These are phyloP conservation scores for Tillandsia leiboldiana DNA, from an alignment of 176 grass and related monocot species.

Conservation along the genomic window DNA sequence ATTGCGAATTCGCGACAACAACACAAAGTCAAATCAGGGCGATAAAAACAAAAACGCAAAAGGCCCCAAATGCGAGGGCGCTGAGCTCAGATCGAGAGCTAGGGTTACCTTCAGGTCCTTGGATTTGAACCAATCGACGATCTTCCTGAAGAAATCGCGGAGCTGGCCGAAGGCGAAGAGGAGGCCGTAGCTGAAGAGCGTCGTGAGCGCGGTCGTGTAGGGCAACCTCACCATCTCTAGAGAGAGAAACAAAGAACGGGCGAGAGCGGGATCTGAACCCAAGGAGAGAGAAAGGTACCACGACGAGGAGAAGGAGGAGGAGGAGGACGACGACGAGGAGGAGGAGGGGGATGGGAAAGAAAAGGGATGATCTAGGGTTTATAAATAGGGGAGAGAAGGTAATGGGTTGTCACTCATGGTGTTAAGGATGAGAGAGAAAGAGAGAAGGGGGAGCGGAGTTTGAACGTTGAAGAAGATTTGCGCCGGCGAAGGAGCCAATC, in stretches of 20 bases:
- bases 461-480: slow-evolving; percentile 34
- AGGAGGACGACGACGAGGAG: too few relatives aligned
- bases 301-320: too few relatives aligned
- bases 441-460: slow-evolving; percentile 14
- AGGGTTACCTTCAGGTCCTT: slow-evolving; percentile 46
- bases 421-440: not conserved
- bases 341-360: too few relatives aligned
- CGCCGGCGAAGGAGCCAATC: not conserved
- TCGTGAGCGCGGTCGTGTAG: slow-evolving; percentile 61
- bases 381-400: slow-evolving; percentile 24
- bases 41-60: not conserved
- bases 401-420: slow-evolving; percentile 42
- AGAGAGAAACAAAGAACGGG: not conserved
- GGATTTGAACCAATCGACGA: slow-evolving; percentile 52
- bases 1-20: too few relatives aligned
- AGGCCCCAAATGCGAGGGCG: not conserved
- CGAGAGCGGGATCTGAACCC: slow-evolving; percentile 17
- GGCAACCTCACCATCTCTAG: slow-evolving; percentile 71
- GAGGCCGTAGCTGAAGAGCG: slow-evolving; percentile 75
- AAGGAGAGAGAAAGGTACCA: too few relatives aligned
- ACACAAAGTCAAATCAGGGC: not conserved
- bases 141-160: slow-evolving; percentile 54
- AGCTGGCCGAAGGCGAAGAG: slow-evolving; percentile 75
- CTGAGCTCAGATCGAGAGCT: slow-evolving; percentile 1
- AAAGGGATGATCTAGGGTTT: not conserved